Evolutionary conservation across 2,329 filamentous ascomycete species (phyloP).

Genomic region (Pseudogymnoascus sp.): DNA sequence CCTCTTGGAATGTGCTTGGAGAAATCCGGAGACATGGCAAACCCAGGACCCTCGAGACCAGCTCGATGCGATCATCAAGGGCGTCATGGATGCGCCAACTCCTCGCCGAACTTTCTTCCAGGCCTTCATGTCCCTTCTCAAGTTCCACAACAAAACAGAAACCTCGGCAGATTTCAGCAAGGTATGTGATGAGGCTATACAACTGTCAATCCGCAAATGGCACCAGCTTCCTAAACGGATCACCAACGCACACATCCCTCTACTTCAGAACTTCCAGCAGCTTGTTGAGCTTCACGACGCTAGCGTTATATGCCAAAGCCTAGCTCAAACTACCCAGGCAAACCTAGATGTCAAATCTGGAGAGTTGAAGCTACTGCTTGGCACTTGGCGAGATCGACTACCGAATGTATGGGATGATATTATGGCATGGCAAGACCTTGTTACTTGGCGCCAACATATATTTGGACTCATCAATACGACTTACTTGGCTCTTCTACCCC

Average conservation of each 20-base stretch:
- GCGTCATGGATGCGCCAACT: conserved; percentile 93
- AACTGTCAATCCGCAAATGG: conserved; percentile 96
- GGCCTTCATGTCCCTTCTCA: conserved; percentile 93
- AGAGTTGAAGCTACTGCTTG: conserved; percentile 86
- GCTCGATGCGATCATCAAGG: conserved; percentile 88
- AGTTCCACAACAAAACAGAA: conserved; percentile 86
- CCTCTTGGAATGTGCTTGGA: conserved; percentile 89
- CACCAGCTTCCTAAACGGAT: conserved; percentile 91
- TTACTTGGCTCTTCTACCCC: conserved; percentile 77
- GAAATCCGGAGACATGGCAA: conserved; percentile 91
- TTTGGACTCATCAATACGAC: conserved; percentile 95
- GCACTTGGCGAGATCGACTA: conserved; percentile 89
- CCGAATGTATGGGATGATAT: conserved; percentile 99
- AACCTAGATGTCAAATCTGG: conserved; percentile 93
- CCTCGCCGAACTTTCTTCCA: conserved; percentile 94
- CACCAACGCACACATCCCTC: conserved; percentile 88
- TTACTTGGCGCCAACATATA: conserved; percentile 99
- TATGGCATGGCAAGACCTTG: conserved; percentile 96
- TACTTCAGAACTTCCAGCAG: conserved; percentile 96
- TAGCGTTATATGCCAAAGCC: conserved; percentile 87
- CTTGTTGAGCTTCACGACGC: conserved; percentile 96
- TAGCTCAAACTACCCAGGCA: conserved; percentile 70
- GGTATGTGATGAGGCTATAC: conserved; percentile 92
- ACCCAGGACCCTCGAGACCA: conserved; percentile 78
- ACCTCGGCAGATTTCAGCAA: conserved; percentile 72